Base-by-base conservation (phyloP, 495 filamentous ascomycete genomes). In the Trichoderma asperelloides region DNA sequence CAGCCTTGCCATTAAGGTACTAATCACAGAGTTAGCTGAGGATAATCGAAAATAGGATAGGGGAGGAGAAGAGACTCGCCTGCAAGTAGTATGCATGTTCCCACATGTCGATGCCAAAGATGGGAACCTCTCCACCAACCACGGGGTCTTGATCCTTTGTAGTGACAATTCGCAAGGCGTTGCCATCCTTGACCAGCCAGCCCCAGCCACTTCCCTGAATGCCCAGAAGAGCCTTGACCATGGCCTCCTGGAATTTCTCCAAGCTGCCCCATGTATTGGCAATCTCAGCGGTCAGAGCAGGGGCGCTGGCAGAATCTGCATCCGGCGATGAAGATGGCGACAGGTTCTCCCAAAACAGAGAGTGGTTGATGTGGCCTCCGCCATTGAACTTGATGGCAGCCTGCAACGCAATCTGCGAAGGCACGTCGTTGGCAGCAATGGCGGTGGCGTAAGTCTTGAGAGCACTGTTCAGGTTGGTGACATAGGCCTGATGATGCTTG, bases 1-100 rank as follows among this genome's bases (percentile, higher is more conserved):
- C 92, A 25, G 92, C 95, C 84, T 98, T 98, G 71, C 93, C 90
- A 79, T 98, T 98, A 81, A 97, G 85, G 77, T 98, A 98, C 83
- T 76, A 67, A 11, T 8, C n/a, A 60, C 1, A 25, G n/a, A 12
- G 33, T 67, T 62, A 41, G 51, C 25, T 25, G 4, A 43, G 16
- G 30, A 16, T 64, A 1, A 8, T 39, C 27, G 12, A 33, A 40
- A 5, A 3, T 6, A 27, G 5, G n/a, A 18, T 28, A 47, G 13
- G 65, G 16, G 13, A 67, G 63, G 49, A 78, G 83, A 79, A 89
- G 90, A 76, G 86, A 92, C 69, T 87, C 86, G 82, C 94, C 92
- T 98, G 92, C 60, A 98, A 82, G 79, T 83, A 84, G 71, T 85
- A 82, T 28, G 81, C 77, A 69, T 80, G 72, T 80, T 98, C 95